Evolutionary conservation across 306 rosid species (phyloP).

Genomic region (Cicer arietinum): DNA sequence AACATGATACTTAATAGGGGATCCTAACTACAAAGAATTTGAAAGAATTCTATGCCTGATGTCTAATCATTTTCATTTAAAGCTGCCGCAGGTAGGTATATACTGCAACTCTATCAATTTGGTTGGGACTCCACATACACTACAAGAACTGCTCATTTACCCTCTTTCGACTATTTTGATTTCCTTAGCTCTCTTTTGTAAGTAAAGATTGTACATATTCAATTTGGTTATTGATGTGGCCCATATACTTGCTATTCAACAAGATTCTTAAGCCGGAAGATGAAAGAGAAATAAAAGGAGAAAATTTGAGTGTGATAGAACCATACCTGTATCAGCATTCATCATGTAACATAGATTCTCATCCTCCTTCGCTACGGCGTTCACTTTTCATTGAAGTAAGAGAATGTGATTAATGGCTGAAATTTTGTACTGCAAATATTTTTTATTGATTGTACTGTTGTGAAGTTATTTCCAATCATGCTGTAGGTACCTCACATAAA

Average conservation of each 20-base stretch:
- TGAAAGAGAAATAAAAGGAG: slow-evolving; percentile 53
- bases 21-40: neutral
- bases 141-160: slow-evolving; percentile 30
- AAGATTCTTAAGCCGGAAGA: slow-evolving; percentile 67
- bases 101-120: slow-evolving; percentile 31
- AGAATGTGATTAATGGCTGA: slow-evolving; percentile 37
- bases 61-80: slow-evolving; percentile 40
- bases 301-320: slow-evolving; percentile 54
- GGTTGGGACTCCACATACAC: slow-evolving; percentile 29
- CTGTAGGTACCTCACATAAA: slow-evolving; percentile 83
- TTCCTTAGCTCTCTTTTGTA: slow-evolving; percentile 33
- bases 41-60: slow-evolving; percentile 27
- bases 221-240: slow-evolving; percentile 78
- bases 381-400: slow-evolving; percentile 76
- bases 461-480: slow-evolving; percentile 39
- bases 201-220: slow-evolving; percentile 30
- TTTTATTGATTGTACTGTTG: slow-evolving; percentile 33
- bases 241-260: slow-evolving; percentile 70
- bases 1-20: neutral
- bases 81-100: slow-evolving; percentile 59
- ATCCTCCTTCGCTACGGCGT: slow-evolving; percentile 47
- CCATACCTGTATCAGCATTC: slow-evolving; percentile 53
- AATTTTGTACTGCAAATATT: slow-evolving; percentile 26
- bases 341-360: slow-evolving; percentile 48
- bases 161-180: slow-evolving; percentile 29